phyloP scores from a whole-genome alignment of 176 grass and related monocot species.

The bread wheat (Triticum aestivum) region IWGSC_CS_RefSeq_v2.1 NC_057803.1:681599638-681600137 shows the following conservation, averaged over 20 bases:
- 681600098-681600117: neutral
- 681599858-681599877: conserved; percentile 34
- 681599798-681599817: conserved; percentile 58
- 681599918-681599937: conserved; percentile 58
- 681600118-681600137: neutral
- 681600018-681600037: conserved; percentile 34
- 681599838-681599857: conserved; percentile 68
- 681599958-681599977: conserved; percentile 36
- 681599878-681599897: conserved; percentile 57
- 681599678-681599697: too few species aligned
- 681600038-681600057: neutral
- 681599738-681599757: conserved; percentile 44
- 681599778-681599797: conserved; percentile 74
- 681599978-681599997: conserved; percentile 25
- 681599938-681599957: conserved; percentile 52
- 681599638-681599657: too few species aligned
- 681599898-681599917: conserved; percentile 50
- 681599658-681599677: too few species aligned
- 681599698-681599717: too few species aligned
- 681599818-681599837: conserved; percentile 57
- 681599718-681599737: too few species aligned
- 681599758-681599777: conserved; percentile 82
- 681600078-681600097: neutral
- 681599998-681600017: conserved; percentile 44
- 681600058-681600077: neutral